Conservation (phyloP, 192 early-diverging fungal species). For the Coemansia sp. region DNA sequence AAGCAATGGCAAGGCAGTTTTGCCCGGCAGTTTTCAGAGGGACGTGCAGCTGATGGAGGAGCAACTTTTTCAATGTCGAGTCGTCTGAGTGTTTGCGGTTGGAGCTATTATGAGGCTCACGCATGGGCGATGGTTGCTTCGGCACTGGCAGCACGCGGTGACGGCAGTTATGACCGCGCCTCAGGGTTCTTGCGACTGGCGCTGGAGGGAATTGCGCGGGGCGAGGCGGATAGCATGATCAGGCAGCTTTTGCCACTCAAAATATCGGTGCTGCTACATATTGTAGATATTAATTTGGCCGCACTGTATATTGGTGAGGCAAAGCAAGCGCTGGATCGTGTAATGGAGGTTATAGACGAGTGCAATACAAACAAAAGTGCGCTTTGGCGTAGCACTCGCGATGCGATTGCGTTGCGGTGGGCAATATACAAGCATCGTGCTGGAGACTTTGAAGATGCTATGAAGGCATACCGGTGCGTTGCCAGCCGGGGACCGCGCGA, state of each 20-base stretch:
- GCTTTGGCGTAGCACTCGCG: conserved; percentile 31
- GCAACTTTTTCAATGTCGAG: conserved; percentile 12
- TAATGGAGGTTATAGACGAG: conserved; percentile 13
- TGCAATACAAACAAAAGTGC: neutral
- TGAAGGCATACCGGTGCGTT: conserved; percentile 35
- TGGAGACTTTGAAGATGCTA: conserved; percentile 35
- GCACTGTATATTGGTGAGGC: conserved; percentile 28
- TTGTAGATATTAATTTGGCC: conserved; percentile 20
- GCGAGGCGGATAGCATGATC: conserved; percentile 24
- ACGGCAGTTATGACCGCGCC: conserved; percentile 24
- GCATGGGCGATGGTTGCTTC: conserved; percentile 50
- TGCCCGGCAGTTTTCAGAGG: conserved; percentile 14
- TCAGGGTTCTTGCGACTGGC: conserved; percentile 35
- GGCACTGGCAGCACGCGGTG: conserved; percentile 17
- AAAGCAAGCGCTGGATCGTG: conserved; percentile 28
- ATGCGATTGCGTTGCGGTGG: conserved; percentile 39
- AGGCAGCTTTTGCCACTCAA: conserved; percentile 24
- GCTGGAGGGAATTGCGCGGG: conserved; percentile 37
- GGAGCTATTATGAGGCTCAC: conserved; percentile 48
- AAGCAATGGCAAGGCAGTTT: conserved; percentile 40
- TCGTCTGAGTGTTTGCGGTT: conserved; percentile 14
- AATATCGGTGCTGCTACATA: conserved; percentile 27
- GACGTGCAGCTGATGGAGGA: conserved; percentile 18
- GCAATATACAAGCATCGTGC: conserved; percentile 48
- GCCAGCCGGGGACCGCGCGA: conserved; percentile 9